Conservation (phyloP, 1,139 yeast genomes). For the Blastobotrys malaysiensis region DNA sequence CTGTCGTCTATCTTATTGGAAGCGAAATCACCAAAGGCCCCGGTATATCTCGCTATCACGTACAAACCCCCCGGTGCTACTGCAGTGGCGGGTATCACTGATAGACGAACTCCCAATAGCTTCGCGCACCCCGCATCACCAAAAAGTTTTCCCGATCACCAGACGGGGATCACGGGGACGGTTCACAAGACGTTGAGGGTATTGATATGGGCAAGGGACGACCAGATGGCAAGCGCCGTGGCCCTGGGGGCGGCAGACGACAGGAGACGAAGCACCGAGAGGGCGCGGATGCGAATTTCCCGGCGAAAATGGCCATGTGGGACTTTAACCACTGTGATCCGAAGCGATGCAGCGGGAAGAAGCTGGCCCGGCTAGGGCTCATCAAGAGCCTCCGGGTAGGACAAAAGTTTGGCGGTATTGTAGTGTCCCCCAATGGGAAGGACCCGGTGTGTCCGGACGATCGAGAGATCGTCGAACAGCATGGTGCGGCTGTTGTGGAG, state of each 20-base stretch:
- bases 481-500: constrained; percentile 95
- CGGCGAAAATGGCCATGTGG: constrained; percentile 42
- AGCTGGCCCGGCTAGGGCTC: constrained; percentile 79
- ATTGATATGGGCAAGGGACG: constrained; percentile 13
- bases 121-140: background rate
- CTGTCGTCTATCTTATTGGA: background rate
- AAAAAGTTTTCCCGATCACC: background rate
- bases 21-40: background rate
- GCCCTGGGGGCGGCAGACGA: constrained; percentile 13
- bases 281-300: constrained; percentile 23
- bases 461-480: constrained; percentile 62
- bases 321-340: constrained; percentile 98
- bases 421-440: constrained; percentile 91
- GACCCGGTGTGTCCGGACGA: constrained; percentile 91
- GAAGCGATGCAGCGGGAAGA: constrained; percentile 93
- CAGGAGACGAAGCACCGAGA: constrained; percentile 20
- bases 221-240: constrained; percentile 5
- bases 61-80: background rate
- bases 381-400: constrained; percentile 78
- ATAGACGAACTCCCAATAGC: background rate
- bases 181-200: background rate
- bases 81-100: background rate
- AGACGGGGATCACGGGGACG: background rate
- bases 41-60: background rate
- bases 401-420: constrained; percentile 84